These are phyloP conservation scores for Chrysanthemum makinoi DNA, from an alignment of 129 eudicot genomes.

Conservation along the genomic window DNA sequence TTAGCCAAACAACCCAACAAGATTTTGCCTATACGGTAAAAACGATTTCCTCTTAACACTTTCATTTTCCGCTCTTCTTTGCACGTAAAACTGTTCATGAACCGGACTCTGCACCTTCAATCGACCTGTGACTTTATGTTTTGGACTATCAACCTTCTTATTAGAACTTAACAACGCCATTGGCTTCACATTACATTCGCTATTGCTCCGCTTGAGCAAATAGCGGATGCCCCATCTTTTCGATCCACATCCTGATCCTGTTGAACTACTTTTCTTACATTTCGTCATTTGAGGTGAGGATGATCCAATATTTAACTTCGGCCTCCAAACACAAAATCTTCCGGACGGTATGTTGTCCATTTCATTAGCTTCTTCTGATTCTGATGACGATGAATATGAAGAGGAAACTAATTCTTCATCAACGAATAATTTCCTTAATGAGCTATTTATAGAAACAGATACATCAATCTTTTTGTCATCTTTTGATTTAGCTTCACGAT, in stretches of 20 bases:
- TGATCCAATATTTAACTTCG: constrained; percentile 23
- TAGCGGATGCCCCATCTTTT: constrained; percentile 52
- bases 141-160: constrained; percentile 6
- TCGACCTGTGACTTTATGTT: neutral
- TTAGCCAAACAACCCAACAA: constrained; percentile 28
- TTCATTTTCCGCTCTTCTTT: constrained; percentile 48
- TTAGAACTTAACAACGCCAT: constrained; percentile 45
- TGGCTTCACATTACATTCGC: constrained; percentile 53
- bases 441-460: constrained; percentile 5
- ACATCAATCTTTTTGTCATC: neutral
- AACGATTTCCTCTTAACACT: constrained; percentile 47
- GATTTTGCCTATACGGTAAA: constrained; percentile 58
- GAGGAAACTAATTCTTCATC: constrained; percentile 32
- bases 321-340: constrained; percentile 58
- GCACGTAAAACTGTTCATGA: constrained; percentile 44
- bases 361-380: constrained; percentile 40
- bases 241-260: constrained; percentile 60
- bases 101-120: constrained; percentile 17
- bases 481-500: too few species aligned
- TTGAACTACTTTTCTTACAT: constrained; percentile 60
- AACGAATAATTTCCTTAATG: constrained; percentile 30
- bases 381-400: constrained; percentile 48
- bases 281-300: neutral
- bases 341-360: constrained; percentile 45
- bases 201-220: constrained; percentile 52